Percentiles rank a stretch among this genome's conserved stretches.
phyloP scores from a whole-genome alignment of 768 basidiomycete species.

The Dacryopinax spathularia region DNA sequence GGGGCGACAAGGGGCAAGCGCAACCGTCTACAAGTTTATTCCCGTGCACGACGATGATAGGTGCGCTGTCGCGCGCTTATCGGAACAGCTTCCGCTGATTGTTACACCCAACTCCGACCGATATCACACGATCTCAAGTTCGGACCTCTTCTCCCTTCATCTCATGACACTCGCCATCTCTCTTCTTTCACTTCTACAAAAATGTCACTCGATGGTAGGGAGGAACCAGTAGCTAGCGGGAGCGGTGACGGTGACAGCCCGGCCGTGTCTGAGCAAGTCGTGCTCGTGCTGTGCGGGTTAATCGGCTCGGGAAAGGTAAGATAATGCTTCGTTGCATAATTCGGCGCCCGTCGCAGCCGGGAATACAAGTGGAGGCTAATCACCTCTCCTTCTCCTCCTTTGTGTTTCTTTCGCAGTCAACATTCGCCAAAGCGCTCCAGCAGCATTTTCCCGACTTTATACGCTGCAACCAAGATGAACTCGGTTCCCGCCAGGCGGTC shows the following conservation, averaged over 20 bases:
- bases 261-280: constrained; percentile 26
- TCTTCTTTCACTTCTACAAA: neutral
- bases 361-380: neutral
- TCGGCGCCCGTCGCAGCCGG: neutral
- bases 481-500: constrained; percentile 52
- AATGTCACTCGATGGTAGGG: neutral
- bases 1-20: no score
- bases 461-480: constrained; percentile 69
- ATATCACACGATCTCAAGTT: neutral
- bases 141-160: neutral
- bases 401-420: constrained; percentile 33
- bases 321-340: constrained; percentile 5
- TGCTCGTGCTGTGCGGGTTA: constrained; percentile 60
- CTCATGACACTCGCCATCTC: no score
- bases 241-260: neutral
- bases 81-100: no score
- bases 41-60: no score
- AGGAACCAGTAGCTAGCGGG: no score
- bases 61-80: no score
- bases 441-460: constrained; percentile 43
- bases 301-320: constrained; percentile 61
- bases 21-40: no score
- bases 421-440: constrained; percentile 62
- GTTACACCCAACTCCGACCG: no score
- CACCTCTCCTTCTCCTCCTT: constrained; percentile 2